These are phyloP conservation scores for Ceratorhiza oryzae-sativae DNA, from an alignment of 1,284 basidiomycete species.

Conservation along the genomic window DNA sequence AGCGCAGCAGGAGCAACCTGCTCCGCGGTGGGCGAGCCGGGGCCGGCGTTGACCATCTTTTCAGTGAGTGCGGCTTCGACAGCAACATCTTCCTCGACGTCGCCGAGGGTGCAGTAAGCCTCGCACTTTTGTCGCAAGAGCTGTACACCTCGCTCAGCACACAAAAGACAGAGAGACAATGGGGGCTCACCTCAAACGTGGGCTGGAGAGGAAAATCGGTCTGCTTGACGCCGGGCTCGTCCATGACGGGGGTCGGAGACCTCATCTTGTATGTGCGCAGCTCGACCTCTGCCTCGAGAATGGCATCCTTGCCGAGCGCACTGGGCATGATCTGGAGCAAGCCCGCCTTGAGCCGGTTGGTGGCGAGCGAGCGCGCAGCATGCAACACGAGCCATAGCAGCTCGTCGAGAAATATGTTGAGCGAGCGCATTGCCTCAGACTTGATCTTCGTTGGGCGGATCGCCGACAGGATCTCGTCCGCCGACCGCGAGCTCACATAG, in stretches of 20 bases:
- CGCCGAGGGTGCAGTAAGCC: conserved; percentile 83
- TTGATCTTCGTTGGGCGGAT: conserved; percentile 87
- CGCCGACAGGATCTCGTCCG: conserved; percentile 88
- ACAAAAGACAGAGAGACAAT: conserved; percentile 33
- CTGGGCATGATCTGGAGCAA: conserved; percentile 78
- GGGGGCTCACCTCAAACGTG: conserved; percentile 70
- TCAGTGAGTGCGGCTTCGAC: conserved; percentile 68
- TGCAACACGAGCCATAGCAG: conserved; percentile 77
- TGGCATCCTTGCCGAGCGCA: conserved; percentile 82
- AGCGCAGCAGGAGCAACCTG: conserved; percentile 83
- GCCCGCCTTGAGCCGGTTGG: conserved; percentile 75
- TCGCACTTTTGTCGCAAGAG: conserved; percentile 81
- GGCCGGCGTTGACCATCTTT: conserved; percentile 57
- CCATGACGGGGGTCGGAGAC: conserved; percentile 55
- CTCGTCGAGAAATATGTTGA: conserved; percentile 90
- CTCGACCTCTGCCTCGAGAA: conserved; percentile 92
- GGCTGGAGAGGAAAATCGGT: conserved; percentile 70
- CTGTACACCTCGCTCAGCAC: conserved; percentile 55
- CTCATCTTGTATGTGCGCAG: conserved; percentile 84
- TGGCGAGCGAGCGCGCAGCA: conserved; percentile 74
- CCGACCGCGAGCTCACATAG: conserved; percentile 81
- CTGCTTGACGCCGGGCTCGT: conserved; percentile 57
- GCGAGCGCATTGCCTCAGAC: conserved; percentile 70
- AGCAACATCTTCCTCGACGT: conserved; percentile 74
- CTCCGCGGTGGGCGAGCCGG: conserved; percentile 59